Conservation (phyloP, 2,329 filamentous ascomycete genomes). For the Ascochyta koolunga region DNA sequence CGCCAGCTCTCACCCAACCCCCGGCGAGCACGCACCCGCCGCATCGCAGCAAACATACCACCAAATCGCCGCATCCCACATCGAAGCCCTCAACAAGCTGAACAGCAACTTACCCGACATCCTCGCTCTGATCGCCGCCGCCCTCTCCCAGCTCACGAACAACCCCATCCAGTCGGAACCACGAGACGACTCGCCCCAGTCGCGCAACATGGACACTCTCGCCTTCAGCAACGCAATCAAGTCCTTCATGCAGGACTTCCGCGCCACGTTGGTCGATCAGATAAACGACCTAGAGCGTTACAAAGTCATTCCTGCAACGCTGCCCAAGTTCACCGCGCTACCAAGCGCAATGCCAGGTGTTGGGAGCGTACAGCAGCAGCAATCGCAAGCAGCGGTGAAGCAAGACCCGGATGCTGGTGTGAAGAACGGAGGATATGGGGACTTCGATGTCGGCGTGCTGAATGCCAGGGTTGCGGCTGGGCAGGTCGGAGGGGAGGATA, state of each 20-base stretch:
- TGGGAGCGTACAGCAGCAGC: conserved; percentile 10
- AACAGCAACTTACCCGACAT: conserved; percentile 46
- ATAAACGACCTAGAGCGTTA: conserved; percentile 39
- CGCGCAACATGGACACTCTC: conserved; percentile 48
- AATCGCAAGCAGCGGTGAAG: neutral
- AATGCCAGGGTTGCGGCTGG: conserved; percentile 85
- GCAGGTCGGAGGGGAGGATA: conserved; percentile 80
- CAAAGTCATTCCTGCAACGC: conserved; percentile 40
- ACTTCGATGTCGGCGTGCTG: conserved; percentile 84
- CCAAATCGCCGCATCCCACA: conserved; percentile 40
- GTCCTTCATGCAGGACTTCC: conserved; percentile 64
- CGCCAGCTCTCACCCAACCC: conserved; percentile 6
- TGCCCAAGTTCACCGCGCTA: conserved; percentile 25
- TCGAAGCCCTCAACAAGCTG: conserved; percentile 39
- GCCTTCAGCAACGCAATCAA: conserved; percentile 73
- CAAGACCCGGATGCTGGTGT: conserved; percentile 35
- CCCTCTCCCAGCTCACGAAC: conserved; percentile 67
- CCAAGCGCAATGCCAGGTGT: conserved; percentile 13
- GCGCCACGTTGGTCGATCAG: conserved; percentile 35
- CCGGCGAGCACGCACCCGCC: conserved; percentile 10
- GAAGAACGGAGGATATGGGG: conserved; percentile 56
- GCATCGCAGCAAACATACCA: conserved; percentile 32
- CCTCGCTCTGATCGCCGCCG: conserved; percentile 80
- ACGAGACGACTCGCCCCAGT: conserved; percentile 45
- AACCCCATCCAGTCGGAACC: conserved; percentile 58